Base-by-base conservation (phyloP, 805 yeast genomes). In the Pichia occidentalis region DNA sequence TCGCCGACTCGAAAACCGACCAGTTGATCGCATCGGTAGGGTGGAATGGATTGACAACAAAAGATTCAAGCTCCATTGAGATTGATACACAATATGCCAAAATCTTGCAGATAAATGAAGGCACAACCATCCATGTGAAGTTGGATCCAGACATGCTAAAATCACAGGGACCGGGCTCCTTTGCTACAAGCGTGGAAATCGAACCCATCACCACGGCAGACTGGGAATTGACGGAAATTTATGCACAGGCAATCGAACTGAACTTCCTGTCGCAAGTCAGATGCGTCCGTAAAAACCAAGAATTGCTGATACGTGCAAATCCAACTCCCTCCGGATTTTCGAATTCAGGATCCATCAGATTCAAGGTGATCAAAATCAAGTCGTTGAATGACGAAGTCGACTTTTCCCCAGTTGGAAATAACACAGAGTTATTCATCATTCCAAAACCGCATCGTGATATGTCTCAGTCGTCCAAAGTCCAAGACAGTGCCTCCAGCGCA, bases 201-300 rank as follows among this genome's bases (percentile, higher is more conserved):
- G 95, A 85, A 51, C 97, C 97, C 0, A 60, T 72, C 14, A 69
- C 85, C 0, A 58, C 78, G 2, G 70, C 80, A 5, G 98, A 90
- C 54, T 90, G 97, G 97, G 97, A 88, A 47, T 63, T 85, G 20
- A 83, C 87, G 3, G 95, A 88, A 53, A 59, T 82, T 3, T 84
- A 90, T 57, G 90, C 95, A 2, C 76, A 71, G 21, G 73, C 69
- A 29, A 70, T 90, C 19, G 97, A 90, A 53, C 74, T 77, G 32
- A 73, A 74, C 45, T 68, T 88, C 49, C 62, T 90, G 24, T 75
- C 79, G 39, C 97, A 90, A 54, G 77, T 94, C 1, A 66, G 97
- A 42, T 81, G 88, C 34, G 82, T 87, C 1, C 64, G 77, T 0
- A 34, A 69, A 14, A 64, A 68, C 32, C 87, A 80, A 45, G 59